Conservation (phyloP, 768 basidiomycete species). For the Termitomyces sp. region DNA sequence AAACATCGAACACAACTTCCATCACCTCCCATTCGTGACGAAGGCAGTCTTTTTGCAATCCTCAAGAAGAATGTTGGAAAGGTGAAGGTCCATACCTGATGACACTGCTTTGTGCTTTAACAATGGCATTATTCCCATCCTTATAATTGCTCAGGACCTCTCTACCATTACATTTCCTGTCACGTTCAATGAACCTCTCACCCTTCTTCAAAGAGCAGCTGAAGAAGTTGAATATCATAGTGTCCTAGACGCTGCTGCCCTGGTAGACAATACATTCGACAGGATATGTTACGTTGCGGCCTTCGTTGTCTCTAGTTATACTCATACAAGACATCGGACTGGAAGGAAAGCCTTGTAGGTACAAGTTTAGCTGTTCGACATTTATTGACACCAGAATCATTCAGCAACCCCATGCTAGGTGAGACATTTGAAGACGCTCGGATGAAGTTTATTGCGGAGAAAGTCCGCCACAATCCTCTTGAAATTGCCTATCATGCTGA, state of each 20-base stretch:
- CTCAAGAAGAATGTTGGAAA: slow-evolving; percentile 89
- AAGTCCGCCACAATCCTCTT: slow-evolving; percentile 81
- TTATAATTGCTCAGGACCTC: slow-evolving; percentile 51
- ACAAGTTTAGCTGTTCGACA: background rate
- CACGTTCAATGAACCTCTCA: slow-evolving; percentile 85
- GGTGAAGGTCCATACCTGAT: slow-evolving; percentile 30
- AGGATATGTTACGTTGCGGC: slow-evolving; percentile 76
- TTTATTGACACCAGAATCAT: slow-evolving; percentile 6
- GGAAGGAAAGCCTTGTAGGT: slow-evolving; percentile 87
- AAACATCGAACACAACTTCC: slow-evolving; percentile 55
- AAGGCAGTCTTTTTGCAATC: slow-evolving; percentile 78
- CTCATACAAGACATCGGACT: slow-evolving; percentile 73
- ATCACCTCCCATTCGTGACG: slow-evolving; percentile 57
- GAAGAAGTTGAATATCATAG: slow-evolving; percentile 80
- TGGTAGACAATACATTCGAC: slow-evolving; percentile 51
- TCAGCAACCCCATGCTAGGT: slow-evolving; percentile 83
- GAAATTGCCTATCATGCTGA: slow-evolving; percentile 84
- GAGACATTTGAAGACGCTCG: slow-evolving; percentile 85
- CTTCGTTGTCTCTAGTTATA: slow-evolving; percentile 81
- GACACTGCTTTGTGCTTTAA: background rate
- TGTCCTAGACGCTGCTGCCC: slow-evolving; percentile 63
- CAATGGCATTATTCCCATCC: background rate
- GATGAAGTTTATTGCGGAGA: slow-evolving; percentile 82
- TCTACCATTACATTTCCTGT: slow-evolving; percentile 84
- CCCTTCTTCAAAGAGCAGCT: slow-evolving; percentile 73